Percentiles rank a stretch among this genome's conserved stretches.
Evolutionary conservation across 148 eudicot species (phyloP).

Genomic region (Rhododendron simsii): DNA sequence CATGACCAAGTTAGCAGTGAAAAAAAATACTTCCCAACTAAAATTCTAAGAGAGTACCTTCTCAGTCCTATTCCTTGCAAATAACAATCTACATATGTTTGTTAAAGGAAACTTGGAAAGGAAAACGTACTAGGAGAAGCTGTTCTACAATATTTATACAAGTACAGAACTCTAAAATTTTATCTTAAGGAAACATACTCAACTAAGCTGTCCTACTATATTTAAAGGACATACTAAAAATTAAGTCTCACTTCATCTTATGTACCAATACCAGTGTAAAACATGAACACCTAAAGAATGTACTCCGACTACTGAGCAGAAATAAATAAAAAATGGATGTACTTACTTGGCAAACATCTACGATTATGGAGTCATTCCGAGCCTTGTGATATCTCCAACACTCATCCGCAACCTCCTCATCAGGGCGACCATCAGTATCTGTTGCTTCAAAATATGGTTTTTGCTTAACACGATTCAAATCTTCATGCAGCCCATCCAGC

Average conservation of each 20-base stretch:
- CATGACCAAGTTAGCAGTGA: not conserved
- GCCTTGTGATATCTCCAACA: constrained; percentile 88
- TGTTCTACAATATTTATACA: not conserved
- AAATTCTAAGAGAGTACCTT: not conserved
- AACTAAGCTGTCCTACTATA: not conserved
- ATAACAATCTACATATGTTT: not conserved
- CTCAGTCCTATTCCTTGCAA: not conserved
- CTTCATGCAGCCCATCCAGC: constrained; percentile 95
- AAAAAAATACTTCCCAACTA: not conserved
- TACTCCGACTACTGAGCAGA: not conserved
- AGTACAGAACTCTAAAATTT: not conserved
- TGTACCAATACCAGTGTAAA: not conserved
- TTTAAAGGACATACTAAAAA: not conserved
- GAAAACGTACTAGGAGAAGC: not conserved
- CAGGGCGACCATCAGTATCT: constrained; percentile 80
- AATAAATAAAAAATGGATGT: not conserved
- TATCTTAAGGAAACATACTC: not conserved
- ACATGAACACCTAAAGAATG: not conserved
- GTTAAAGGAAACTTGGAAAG: not conserved
- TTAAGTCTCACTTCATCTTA: not conserved
- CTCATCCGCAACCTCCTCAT: constrained; percentile 87
- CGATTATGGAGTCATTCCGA: constrained; percentile 81
- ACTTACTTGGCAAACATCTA: constrained; percentile 76
- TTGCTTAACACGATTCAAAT: constrained; percentile 86
- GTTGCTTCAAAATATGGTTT: constrained; percentile 83